Percentiles rank a stretch among this genome's conserved stretches.
These are phyloP conservation scores for Schizonepeta tenuifolia DNA, from an alignment of 257 asterid species.

Conservation along the genomic window DNA sequence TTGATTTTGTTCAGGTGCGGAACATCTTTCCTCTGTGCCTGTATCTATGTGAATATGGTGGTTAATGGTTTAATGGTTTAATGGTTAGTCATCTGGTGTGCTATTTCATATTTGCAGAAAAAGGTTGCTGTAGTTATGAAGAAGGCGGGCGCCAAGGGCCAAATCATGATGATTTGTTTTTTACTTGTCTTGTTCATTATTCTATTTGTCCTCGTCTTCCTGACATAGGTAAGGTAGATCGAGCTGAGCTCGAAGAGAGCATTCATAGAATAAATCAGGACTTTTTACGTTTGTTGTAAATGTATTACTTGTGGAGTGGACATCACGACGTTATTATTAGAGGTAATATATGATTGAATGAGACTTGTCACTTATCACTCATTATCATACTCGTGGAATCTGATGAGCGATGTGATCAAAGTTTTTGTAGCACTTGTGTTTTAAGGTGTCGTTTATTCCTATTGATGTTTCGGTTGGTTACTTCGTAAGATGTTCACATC, in stretches of 20 bases:
- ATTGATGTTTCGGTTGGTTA: background rate
- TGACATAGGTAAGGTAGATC: conserved; percentile 46
- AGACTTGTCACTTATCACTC: background rate
- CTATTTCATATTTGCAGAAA: conserved; percentile 59
- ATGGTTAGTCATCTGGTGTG: background rate
- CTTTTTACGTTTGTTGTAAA: conserved; percentile 24
- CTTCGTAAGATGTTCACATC: background rate
- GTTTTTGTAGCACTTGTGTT: background rate
- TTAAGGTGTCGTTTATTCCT: background rate
- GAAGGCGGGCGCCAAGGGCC: conserved; percentile 97
- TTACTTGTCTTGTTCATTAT: conserved; percentile 73
- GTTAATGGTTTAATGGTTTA: background rate
- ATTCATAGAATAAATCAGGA: background rate
- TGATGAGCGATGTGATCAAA: background rate
- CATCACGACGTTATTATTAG: background rate
- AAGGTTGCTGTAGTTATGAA: conserved; percentile 92
- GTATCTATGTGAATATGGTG: conserved; percentile 14
- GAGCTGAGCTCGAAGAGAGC: conserved; percentile 22
- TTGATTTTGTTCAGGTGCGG: conserved; percentile 94
- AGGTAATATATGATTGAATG: background rate
- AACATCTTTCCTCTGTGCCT: background rate
- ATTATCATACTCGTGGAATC: background rate
- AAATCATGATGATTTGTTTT: conserved; percentile 84
- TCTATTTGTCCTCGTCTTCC: conserved; percentile 85
- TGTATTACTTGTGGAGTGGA: conserved; percentile 28